Evolutionary conservation across 2,329 filamentous ascomycete species (phyloP).

Genomic region (Cryphonectria naterciae): DNA sequence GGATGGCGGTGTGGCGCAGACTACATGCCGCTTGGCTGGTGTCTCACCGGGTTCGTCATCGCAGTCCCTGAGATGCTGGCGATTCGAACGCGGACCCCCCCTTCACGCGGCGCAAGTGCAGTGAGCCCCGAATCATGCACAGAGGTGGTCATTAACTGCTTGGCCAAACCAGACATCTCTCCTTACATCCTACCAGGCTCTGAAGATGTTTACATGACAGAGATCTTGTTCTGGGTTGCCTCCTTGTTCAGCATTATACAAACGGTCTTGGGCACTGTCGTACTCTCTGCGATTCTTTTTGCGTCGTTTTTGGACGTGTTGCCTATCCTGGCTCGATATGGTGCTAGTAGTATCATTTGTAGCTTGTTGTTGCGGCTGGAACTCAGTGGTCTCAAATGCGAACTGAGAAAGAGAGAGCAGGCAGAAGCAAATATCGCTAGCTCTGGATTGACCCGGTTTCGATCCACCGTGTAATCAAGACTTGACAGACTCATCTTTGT

Average conservation of each 20-base stretch:
- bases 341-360: neutral
- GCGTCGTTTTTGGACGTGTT: constrained; percentile 17
- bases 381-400: neutral
- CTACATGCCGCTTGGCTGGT: constrained; percentile 16
- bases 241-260: constrained; percentile 10
- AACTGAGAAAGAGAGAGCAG: neutral
- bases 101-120: neutral
- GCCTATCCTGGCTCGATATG: neutral
- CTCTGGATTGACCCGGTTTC: too few species aligned
- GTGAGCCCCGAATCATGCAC: neutral
- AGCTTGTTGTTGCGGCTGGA: constrained; percentile 11
- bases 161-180: neutral
- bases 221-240: constrained; percentile 12
- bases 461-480: neutral
- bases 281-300: constrained; percentile 13
- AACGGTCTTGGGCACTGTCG: constrained; percentile 4
- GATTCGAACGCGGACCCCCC: neutral
- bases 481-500: too few species aligned
- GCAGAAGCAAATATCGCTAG: neutral
- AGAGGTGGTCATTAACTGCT: neutral
- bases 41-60: constrained; percentile 1
- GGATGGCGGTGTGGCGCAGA: constrained; percentile 15
- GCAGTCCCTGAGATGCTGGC: neutral
- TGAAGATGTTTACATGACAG: constrained; percentile 6
- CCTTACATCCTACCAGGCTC: neutral